Evolutionary conservation across 495 filamentous ascomycete species (phyloP).

Genomic region (Achaetomiella virescens): DNA sequence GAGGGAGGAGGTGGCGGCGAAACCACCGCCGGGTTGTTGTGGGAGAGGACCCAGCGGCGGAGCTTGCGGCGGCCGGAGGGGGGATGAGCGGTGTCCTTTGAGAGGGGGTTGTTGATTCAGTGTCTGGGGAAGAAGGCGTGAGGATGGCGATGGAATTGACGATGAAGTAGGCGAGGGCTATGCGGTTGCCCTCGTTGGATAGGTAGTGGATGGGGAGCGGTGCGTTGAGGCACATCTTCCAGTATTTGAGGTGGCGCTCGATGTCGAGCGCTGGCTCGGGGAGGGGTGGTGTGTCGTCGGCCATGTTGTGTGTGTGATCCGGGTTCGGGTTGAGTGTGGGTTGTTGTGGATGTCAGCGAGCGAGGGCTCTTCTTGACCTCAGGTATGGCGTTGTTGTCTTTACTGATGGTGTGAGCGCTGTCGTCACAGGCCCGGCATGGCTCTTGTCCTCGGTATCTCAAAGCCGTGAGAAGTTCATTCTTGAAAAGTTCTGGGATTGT

Average conservation of each 20-base stretch:
- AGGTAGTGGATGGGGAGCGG: slow-evolving; percentile 76
- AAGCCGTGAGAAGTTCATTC: not conserved
- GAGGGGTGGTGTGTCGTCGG: slow-evolving; percentile 19
- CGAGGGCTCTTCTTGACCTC: no score
- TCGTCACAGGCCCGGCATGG: not conserved
- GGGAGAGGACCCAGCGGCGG: slow-evolving; percentile 54
- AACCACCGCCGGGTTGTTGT: slow-evolving; percentile 76
- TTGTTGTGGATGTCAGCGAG: no score
- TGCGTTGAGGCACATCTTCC: slow-evolving; percentile 80
- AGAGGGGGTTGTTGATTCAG: slow-evolving; percentile 6
- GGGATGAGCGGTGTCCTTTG: slow-evolving; percentile 28
- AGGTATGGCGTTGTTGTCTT: not conserved
- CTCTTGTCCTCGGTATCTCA: not conserved
- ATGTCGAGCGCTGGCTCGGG: slow-evolving; percentile 52
- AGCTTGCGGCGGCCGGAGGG: slow-evolving; percentile 27
- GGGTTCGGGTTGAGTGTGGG: not conserved
- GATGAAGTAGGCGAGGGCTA: slow-evolving; percentile 83
- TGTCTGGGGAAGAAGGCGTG: slow-evolving; percentile 23
- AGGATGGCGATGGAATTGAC: slow-evolving; percentile 42
- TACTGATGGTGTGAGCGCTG: no score
- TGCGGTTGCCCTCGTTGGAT: slow-evolving; percentile 79
- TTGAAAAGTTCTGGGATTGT: not conserved
- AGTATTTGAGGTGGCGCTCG: slow-evolving; percentile 80
- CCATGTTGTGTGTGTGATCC: slow-evolving; percentile 12
- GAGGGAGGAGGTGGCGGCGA: slow-evolving; percentile 65